These are phyloP conservation scores for Lindgomyces ingoldianus DNA, from an alignment of 495 filamentous ascomycete species.

Conservation along the genomic window DNA sequence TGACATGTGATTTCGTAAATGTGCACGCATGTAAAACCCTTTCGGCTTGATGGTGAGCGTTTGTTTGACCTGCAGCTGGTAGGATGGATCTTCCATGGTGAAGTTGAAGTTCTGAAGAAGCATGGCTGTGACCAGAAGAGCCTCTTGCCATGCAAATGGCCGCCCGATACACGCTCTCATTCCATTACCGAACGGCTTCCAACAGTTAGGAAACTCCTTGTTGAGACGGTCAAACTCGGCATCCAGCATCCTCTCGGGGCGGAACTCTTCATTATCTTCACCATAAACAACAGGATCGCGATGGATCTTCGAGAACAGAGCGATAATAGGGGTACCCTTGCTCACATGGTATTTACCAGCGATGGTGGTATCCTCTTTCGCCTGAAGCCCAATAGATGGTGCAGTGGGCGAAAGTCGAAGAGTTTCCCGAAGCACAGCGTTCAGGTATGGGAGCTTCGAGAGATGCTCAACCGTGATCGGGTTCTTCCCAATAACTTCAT, in stretches of 20 bases:
- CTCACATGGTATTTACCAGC: constrained; percentile 69
- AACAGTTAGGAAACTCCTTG: constrained; percentile 55
- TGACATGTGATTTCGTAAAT: constrained; percentile 56
- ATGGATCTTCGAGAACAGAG: constrained; percentile 62
- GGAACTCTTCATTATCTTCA: constrained; percentile 54
- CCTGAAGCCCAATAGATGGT: constrained; percentile 54
- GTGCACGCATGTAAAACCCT: constrained; percentile 68
- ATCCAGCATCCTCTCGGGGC: constrained; percentile 67
- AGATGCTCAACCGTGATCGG: constrained; percentile 67
- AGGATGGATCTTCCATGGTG: constrained; percentile 56
- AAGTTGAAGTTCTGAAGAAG: constrained; percentile 67
- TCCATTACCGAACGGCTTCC: constrained; percentile 67
- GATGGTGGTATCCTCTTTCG: constrained; percentile 55
- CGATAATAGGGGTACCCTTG: constrained; percentile 61
- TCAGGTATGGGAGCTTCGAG: constrained; percentile 64
- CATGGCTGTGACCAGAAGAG: constrained; percentile 55
- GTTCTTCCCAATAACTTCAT: constrained; percentile 63
- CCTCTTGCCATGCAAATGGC: constrained; percentile 66
- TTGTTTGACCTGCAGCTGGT: constrained; percentile 67
- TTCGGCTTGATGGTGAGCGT: constrained; percentile 78
- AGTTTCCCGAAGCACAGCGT: constrained; percentile 66
- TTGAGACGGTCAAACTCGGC: constrained; percentile 50
- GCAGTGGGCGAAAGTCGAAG: constrained; percentile 68
- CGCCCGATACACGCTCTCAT: constrained; percentile 55
- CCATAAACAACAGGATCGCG: constrained; percentile 68